Evolutionary conservation across 257 asterid genomes (phyloP), one percentile per base, ranked within the genome.

Genomic region (Jasminum sambac): DNA sequence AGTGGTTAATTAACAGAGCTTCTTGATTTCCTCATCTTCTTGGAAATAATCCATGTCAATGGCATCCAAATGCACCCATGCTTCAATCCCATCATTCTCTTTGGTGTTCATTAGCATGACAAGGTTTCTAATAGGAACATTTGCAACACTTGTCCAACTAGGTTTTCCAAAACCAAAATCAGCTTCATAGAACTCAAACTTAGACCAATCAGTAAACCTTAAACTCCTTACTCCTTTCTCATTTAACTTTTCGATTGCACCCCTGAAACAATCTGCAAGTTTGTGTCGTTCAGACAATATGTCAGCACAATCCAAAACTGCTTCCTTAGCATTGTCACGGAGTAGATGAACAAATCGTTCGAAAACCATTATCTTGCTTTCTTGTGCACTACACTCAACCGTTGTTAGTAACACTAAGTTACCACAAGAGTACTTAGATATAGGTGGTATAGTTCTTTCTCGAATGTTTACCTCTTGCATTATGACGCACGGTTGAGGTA

Each of bases 131-230:
- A 70, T 60, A 5, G 80, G 78, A 16, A 60, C 67, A 36, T 71
- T 38, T 3, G 44, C 74, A 43, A 77, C 46, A 57, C 82, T 77
- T 37, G 77, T 75, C 82, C 85, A 81, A 2, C 21, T 38, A 0
- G 82, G 74, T 11, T 71, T 81, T 42, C 85, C 82, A 21, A 74
- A 74, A 1, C 85, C 85, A 14, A 81, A 77, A 68, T 81, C 85
- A 19, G 75, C 50, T 24, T 74, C 72, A 24, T 81, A 81, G 8
- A 70, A 75, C 11, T 75, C 72, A 19, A 74, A 81, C 41, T 77
- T 74, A 48, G 82, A 81, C 82, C 82, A 81, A 64, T 77, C 80
- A 13, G 70, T 80, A 2, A 70, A 40, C 5, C 21, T 7, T n/a
- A 67, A 1, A 37, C 37, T n/a, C 50, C 73, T 6, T 6, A 44